Evolutionary conservation across 257 asterid genomes (phyloP), one percentile per base, ranked within the genome.

Genomic region (Solanum microdontum): DNA sequence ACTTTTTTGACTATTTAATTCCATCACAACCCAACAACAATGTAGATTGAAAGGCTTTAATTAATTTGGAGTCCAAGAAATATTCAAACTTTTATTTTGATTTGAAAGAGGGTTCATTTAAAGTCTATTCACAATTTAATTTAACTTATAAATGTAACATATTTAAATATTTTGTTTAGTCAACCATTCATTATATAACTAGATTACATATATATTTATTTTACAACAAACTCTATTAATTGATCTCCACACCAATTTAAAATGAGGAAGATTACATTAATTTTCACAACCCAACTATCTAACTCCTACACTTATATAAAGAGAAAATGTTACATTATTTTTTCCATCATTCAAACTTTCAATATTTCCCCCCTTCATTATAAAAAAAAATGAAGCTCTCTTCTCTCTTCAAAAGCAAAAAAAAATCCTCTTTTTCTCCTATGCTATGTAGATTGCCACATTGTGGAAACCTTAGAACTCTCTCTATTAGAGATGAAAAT

Each of bases 371-470:
- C 2, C 70, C 15, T 9, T 60, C 5, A 21, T 62, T 79, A 43
- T 3, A 90, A 88, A 74, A 90, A 88, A 19, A 58, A 85, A 90
- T 91, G 90, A 92, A 89, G 55, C 86, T 94, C 19, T 93, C 97
- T 6, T 94, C 87, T 75, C 90, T 92, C 2, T 92, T 88, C 88
- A 93, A 93, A 90, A 32, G 88, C 87, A 9, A 84, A 7, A 92
- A 87, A 55, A 60, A 83, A 21, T 4, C 87, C 69, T 62, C 84
- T 66, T 24, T 73, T 88, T 10, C 89, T 70, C 69, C 88, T 76
- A 33, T 88, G 3, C 83, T 90, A 11, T 92, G 94, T 94, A 90
- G 91, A 84, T 94, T 94, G 91, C 92, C 88, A 87, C 89, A 93
- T 87, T 91, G 77, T 17, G 88, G 62, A 88, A 87, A 24, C 85